Base-by-base conservation (phyloP, 2,329 filamentous ascomycete species). In the Cercospora canescens region DNA sequence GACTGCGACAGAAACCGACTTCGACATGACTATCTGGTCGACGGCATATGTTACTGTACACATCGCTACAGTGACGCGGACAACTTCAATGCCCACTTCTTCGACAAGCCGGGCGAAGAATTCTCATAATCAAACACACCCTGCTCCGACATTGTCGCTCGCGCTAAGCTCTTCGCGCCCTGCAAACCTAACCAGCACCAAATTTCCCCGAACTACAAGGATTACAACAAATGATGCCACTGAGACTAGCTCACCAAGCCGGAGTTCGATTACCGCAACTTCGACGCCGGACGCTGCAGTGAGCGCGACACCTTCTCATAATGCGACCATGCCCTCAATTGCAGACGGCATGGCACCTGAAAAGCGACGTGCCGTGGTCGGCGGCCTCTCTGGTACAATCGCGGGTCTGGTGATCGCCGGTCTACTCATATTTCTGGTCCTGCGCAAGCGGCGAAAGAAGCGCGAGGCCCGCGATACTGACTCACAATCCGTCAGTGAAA, bases 361-460 rank as follows among this genome's bases (percentile, higher is more conserved):
- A 57, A 45, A 66, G 50, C 76, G 73, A 56, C 70, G 71, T 54
- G 74, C 73, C 11, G 73, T 76, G 54, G 60, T 76, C 16, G 75
- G 75, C 11, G 74, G 75, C 6, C 69, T 77, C 3, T 71, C 72
- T 24, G 75, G 74, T n/a, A 63, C 73, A 1, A 74, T 77, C 14
- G 75, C 70, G 8, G 74, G 72, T 1, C 67, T 77, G 8, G 63
- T 76, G 5, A 50, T 76, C 28, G 66, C 76, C 26, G 75, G 74
- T 7, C 45, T 74, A 5, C 34, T 75, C 21, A 60, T 76, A 24
- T 73, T 65, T 55, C 66, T 75, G 50, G 67, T 70, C 37, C 60
- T 77, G 24, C 72, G 73, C 6, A 54, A 69, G 26, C 67, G 71
- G 28, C 69, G 73, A 35, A 45, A 63, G 59, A 45, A 67, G 60